A percentile compares a stretch with the other conserved stretches of the same genome.
Evolutionary conservation across 345 rosid genomes (phyloP).

Genomic region (rapeseed (Brassica napus)): DNA sequence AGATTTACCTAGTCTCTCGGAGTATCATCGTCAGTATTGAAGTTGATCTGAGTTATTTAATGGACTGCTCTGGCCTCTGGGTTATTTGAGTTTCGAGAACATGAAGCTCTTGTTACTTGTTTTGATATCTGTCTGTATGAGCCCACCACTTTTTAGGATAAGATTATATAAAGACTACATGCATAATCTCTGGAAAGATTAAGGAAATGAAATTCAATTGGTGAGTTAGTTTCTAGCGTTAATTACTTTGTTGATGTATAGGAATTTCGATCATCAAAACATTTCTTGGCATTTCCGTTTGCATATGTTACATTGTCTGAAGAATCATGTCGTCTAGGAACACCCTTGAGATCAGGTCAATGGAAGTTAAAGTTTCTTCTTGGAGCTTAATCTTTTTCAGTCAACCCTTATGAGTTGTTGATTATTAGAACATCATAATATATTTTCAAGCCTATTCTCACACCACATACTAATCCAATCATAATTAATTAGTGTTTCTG

Average conservation of each 20-base stretch:
- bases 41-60: too few species aligned
- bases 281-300: not conserved
- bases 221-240: conserved; percentile 36
- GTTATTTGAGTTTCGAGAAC: too few species aligned
- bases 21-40: too few species aligned
- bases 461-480: conserved; percentile 1
- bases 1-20: not conserved
- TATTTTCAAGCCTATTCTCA: conserved; percentile 20
- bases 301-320: not conserved
- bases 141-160: not conserved
- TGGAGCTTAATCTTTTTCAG: not conserved
- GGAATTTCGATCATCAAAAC: not conserved
- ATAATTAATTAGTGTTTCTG: conserved; percentile 7
- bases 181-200: conserved; percentile 64
- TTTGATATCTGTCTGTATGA: not conserved
- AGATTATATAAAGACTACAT: conserved; percentile 26
- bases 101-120: not conserved
- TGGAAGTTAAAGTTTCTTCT: conserved; percentile 4
- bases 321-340: not conserved
- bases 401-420: not conserved
- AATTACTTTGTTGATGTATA: not conserved
- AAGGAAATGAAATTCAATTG: conserved; percentile 68
- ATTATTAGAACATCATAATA: not conserved
- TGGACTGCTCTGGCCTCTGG: too few species aligned
- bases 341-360: not conserved